A percentile compares a stretch with the other conserved stretches of the same genome.
Conservation (phyloP, 1,284 basidiomycete genomes). For the Apiotrichum akiyoshidainum region DNA sequence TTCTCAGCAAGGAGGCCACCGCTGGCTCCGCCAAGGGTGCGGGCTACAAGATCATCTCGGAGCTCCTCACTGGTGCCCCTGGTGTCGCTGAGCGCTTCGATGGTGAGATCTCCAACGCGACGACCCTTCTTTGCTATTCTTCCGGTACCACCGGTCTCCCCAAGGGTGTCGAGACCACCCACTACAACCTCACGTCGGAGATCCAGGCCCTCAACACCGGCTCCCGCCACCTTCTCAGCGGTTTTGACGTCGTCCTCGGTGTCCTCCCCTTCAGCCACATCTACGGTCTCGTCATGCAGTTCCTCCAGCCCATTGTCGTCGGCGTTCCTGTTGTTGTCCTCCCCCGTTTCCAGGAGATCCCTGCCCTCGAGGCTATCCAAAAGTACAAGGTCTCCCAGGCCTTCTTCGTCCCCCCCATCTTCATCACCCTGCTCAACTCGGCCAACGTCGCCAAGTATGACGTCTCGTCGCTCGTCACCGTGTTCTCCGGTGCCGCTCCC, state of each 20-base stretch:
- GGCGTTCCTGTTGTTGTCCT: conserved; percentile 66
- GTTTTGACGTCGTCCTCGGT: conserved; percentile 14
- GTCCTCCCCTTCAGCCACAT: conserved; percentile 21
- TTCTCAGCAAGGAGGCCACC: conserved; percentile 12
- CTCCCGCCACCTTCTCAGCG: conserved; percentile 2
- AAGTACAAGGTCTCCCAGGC: conserved; percentile 62
- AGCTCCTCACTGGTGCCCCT: conserved; percentile 2
- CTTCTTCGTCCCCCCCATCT: conserved; percentile 78
- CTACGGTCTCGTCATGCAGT: conserved; percentile 38
- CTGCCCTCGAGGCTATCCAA: conserved; percentile 67
- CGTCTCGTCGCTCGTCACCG: conserved; percentile 60
- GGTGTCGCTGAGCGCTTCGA: conserved; percentile 9
- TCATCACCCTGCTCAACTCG: conserved; percentile 57
- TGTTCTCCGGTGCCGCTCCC: conserved; percentile 80
- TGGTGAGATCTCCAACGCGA: conserved; percentile 8
- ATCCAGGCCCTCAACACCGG: conserved; percentile 9
- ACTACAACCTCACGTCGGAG: conserved; percentile 59
- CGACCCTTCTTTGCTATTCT: conserved; percentile 59
- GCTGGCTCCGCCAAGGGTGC: conserved; percentile 4
- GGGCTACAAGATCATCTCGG: conserved; percentile 7
- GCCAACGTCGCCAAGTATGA: conserved; percentile 66
- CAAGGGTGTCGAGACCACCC: conserved; percentile 57
- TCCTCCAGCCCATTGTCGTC: conserved; percentile 61
- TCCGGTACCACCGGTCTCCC: conserved; percentile 58
- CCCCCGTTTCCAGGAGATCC: conserved; percentile 58